These are phyloP conservation scores for Xylariaceae sp. DNA, from an alignment of 2,329 filamentous ascomycete genomes.

Conservation along the genomic window DNA sequence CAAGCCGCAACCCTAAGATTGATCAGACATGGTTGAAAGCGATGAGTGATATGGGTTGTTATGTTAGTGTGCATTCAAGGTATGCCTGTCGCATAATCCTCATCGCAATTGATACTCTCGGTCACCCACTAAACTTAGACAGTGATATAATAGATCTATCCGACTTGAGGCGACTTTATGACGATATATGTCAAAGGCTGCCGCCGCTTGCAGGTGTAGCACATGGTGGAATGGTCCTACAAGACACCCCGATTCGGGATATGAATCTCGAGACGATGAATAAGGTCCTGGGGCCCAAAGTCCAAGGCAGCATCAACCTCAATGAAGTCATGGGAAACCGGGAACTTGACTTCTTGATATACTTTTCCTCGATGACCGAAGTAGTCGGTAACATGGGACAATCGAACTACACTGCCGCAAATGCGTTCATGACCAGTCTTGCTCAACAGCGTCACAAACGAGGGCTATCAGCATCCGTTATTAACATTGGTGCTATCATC, in stretches of 20 bases:
- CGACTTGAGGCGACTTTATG: background rate
- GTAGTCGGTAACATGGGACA: conserved; percentile 13
- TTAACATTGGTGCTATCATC: conserved; percentile 1
- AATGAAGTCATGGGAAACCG: background rate
- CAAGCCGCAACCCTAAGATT: no score
- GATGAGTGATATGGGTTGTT: no score
- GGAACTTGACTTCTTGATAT: conserved; percentile 15
- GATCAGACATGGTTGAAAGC: no score
- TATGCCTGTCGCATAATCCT: no score
- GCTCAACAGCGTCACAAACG: background rate
- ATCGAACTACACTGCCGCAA: conserved; percentile 10
- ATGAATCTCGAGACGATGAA: conserved; percentile 9
- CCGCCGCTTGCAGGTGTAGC: conserved; percentile 35
- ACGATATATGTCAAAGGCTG: background rate
- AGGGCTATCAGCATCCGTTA: conserved; percentile 1
- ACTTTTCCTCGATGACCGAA: conserved; percentile 1
- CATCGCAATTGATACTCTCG: no score
- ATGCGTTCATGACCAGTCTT: conserved; percentile 12
- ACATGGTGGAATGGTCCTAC: conserved; percentile 51
- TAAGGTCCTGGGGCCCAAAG: conserved; percentile 5
- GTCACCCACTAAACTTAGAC: background rate
- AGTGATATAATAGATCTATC: conserved; percentile 2
- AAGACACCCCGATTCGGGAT: conserved; percentile 2
- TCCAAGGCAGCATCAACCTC: conserved; percentile 9
- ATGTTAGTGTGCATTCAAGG: no score